Evolutionary conservation across 2,329 filamentous ascomycete genomes (phyloP).

Genomic region (Pyrenophora tritici-repentis): DNA sequence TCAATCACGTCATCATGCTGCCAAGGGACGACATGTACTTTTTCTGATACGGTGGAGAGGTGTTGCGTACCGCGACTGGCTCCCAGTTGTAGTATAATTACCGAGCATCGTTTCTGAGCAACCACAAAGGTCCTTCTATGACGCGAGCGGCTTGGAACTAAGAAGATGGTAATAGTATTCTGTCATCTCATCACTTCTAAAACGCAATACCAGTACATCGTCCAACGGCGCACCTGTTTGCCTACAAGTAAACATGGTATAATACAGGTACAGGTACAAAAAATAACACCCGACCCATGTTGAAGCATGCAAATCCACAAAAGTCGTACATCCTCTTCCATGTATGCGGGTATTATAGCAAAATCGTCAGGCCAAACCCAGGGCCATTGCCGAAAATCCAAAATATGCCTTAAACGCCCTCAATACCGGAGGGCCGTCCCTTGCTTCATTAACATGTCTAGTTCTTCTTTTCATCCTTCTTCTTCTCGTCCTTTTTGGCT

Average conservation of each 20-base stretch:
- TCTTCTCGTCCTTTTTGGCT: constrained; percentile 23
- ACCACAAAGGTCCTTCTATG: not conserved
- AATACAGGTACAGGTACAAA: constrained; percentile 6
- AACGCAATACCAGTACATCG: constrained; percentile 3
- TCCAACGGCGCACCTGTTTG: not conserved
- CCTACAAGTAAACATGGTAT: constrained; percentile 6
- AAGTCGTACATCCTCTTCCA: constrained; percentile 10
- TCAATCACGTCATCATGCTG: constrained; percentile 21
- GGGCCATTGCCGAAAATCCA: constrained; percentile 12
- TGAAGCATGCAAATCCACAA: constrained; percentile 11
- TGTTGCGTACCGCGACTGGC: not conserved
- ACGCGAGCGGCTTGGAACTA: not conserved
- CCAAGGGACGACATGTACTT: not conserved
- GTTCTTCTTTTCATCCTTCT: constrained; percentile 24
- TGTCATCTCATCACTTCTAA: not conserved
- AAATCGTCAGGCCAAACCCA: constrained; percentile 13
- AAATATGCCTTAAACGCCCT: constrained; percentile 11
- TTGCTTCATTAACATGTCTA: constrained; percentile 1
- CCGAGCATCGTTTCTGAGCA: not conserved
- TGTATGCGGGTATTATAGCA: constrained; percentile 17
- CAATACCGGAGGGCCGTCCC: constrained; percentile 1
- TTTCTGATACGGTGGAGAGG: not conserved
- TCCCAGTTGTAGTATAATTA: not conserved
- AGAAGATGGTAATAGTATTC: too few species aligned
- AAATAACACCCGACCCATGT: constrained; percentile 9